A percentile compares a stretch with the other conserved stretches of the same genome.
phyloP scores from a whole-genome alignment of 2,329 filamentous ascomycete genomes.

The Neurospora sp. region DNA sequence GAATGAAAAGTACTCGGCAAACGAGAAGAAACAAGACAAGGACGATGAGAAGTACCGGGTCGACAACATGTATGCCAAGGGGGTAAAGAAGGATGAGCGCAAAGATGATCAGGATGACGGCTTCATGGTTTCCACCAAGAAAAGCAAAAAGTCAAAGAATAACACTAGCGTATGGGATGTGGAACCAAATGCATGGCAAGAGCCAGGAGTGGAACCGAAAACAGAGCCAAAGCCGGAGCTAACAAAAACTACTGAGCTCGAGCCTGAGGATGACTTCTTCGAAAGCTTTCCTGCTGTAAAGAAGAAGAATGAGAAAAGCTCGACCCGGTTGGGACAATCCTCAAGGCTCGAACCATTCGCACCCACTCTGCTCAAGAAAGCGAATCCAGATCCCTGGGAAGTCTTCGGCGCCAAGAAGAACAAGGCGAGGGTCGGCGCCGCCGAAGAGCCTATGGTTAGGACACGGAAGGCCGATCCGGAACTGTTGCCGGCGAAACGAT shows the following conservation, averaged over 20 bases:
- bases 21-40: background rate
- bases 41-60: background rate
- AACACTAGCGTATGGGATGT: constrained; percentile 21
- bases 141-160: constrained; percentile 29
- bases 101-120: constrained; percentile 10
- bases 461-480: constrained; percentile 7
- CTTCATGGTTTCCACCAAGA: constrained; percentile 19
- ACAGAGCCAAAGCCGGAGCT: constrained; percentile 19
- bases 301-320: constrained; percentile 22
- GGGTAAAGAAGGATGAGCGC: constrained; percentile 19
- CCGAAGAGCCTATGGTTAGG: constrained; percentile 11
- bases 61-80: constrained; percentile 2
- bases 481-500: background rate
- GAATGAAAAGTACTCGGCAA: constrained; percentile 8
- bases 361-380: constrained; percentile 13
- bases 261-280: constrained; percentile 13
- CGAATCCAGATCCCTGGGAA: constrained; percentile 19
- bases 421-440: constrained; percentile 15
- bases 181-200: constrained; percentile 10
- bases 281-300: constrained; percentile 12
- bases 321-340: constrained; percentile 11
- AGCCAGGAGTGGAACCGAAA: constrained; percentile 11
- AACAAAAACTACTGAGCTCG: constrained; percentile 20
- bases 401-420: constrained; percentile 21
- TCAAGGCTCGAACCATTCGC: constrained; percentile 6